phyloP scores from a whole-genome alignment of 2,329 filamentous ascomycete genomes.

The Dryadomyces quercus-mongolicae region DNA sequence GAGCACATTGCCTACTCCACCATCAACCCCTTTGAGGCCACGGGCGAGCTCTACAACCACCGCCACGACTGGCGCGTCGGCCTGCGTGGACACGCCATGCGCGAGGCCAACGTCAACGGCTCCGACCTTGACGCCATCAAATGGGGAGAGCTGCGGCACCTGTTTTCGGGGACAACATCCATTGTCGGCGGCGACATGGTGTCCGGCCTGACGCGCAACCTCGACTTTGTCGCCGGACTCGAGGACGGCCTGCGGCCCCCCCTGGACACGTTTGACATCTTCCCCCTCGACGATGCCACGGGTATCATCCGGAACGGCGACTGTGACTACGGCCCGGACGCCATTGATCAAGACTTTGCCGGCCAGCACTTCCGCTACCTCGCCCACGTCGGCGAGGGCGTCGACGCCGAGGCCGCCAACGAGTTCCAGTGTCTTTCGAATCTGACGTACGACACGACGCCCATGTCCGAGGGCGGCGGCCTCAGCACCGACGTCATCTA shows the following conservation, averaged over 20 bases:
- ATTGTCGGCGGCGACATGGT: constrained; percentile 17
- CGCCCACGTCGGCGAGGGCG: constrained; percentile 17
- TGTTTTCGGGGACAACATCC: constrained; percentile 19
- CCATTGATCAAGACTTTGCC: constrained; percentile 10
- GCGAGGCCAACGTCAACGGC: constrained; percentile 13
- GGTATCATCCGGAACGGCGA: constrained; percentile 15
- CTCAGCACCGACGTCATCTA: constrained; percentile 13
- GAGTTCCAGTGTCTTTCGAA: constrained; percentile 18
- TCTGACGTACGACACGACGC: constrained; percentile 13
- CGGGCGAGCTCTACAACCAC: constrained; percentile 9
- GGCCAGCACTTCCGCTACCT: constrained; percentile 14
- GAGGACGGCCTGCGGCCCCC: constrained; percentile 12
- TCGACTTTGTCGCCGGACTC: constrained; percentile 16
- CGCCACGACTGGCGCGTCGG: constrained; percentile 20
- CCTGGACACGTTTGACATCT: constrained; percentile 14
- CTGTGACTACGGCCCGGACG: constrained; percentile 16
- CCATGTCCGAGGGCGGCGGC: constrained; percentile 8
- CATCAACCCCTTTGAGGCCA: constrained; percentile 14
- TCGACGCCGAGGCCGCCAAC: constrained; percentile 16
- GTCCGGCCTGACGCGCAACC: constrained; percentile 16
- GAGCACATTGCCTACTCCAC: constrained; percentile 18
- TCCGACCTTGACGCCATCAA: constrained; percentile 11
- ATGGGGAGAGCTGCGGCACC: constrained; percentile 19
- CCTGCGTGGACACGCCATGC: constrained; percentile 12
- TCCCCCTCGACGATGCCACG: constrained; percentile 15